A percentile compares a stretch with the other conserved stretches of the same genome.
Evolutionary conservation across 2,329 filamentous ascomycete genomes (phyloP).

Genomic region (Stemphylium beticola): DNA sequence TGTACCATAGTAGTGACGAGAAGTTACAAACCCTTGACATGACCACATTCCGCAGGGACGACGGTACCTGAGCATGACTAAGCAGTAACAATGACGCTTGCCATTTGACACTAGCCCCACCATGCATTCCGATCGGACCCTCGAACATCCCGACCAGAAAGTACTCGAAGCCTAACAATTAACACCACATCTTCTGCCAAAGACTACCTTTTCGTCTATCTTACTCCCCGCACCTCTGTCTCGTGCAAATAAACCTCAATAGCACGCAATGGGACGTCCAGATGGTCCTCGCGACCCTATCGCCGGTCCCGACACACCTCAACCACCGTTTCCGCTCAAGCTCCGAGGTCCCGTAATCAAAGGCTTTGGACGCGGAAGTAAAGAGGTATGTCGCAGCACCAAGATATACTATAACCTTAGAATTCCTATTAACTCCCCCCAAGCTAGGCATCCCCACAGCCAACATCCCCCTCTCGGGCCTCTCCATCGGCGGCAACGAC

Average conservation of each 20-base stretch:
- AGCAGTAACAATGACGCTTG: conserved; percentile 9
- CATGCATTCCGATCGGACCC: conserved; percentile 20
- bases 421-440: neutral
- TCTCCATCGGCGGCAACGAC: conserved; percentile 71
- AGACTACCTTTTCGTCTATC: neutral
- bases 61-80: conserved; percentile 9
- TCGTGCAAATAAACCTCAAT: neutral
- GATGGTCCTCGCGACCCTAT: conserved; percentile 53
- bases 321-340: conserved; percentile 78
- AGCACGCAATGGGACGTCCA: conserved; percentile 33
- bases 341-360: conserved; percentile 88
- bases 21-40: neutral
- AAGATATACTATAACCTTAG: neutral
- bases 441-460: conserved; percentile 95
- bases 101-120: conserved; percentile 15
- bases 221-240: neutral
- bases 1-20: no score
- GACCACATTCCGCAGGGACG: neutral
- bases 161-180: conserved; percentile 13
- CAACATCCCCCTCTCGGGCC: conserved; percentile 74
- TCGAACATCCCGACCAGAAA: conserved; percentile 17
- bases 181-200: neutral
- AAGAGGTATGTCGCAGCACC: conserved; percentile 68
- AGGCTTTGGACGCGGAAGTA: conserved; percentile 92
- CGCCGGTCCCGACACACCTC: conserved; percentile 74